Base-by-base conservation (phyloP, 1,139 yeast species). In the Debaryomycetaceae sp. region DNA sequence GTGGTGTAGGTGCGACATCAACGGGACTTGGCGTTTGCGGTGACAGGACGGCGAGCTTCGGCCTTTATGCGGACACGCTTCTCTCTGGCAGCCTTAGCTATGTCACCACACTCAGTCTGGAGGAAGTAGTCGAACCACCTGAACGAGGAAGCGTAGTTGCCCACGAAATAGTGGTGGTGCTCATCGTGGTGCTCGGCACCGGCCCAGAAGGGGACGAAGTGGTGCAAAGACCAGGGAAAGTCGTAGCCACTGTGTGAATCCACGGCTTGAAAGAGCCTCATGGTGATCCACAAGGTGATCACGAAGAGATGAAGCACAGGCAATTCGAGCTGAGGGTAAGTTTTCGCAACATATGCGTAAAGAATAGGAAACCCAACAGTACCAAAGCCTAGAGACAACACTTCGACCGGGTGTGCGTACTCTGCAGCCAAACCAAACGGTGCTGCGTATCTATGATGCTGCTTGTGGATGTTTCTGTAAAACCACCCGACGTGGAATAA, bases 121-220 rank as follows among this genome's bases (percentile, higher is more conserved):
- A 71, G 64, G 18, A 65, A 44, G 47, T 49, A 67, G 48, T 71
- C 77, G 65, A 73, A 67, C 76, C 76, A 71, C 55, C 75, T 68
- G 58, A 71, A 71, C 30, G 71, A 63, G 39, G 71, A 63, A 24
- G 75, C 63, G 50, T 71, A 71, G 40, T 70, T 65, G 17, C 77
- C 77, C 41, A 70, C 69, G 43, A 71, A 70, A 51, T 61, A 67
- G 50, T 68, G 75, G 48, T 70, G 76, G 47, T 71, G 77, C 48
- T 67, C 72, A 50, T 71, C 77, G 46, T 71, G 77, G 52, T 70
- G 77, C 39, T 70, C 75, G 14, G 76, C 76, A 33, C 77, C 77
- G 5, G 77, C 77, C 77, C 77, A 71, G 55, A 71, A 69, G 29
- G 76, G 76, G 38, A 71, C 43, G 50, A 70, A 51, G 47, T 68